These are phyloP conservation scores for Perilla frutescens DNA, from an alignment of 257 asterid species.

Conservation along the genomic window DNA sequence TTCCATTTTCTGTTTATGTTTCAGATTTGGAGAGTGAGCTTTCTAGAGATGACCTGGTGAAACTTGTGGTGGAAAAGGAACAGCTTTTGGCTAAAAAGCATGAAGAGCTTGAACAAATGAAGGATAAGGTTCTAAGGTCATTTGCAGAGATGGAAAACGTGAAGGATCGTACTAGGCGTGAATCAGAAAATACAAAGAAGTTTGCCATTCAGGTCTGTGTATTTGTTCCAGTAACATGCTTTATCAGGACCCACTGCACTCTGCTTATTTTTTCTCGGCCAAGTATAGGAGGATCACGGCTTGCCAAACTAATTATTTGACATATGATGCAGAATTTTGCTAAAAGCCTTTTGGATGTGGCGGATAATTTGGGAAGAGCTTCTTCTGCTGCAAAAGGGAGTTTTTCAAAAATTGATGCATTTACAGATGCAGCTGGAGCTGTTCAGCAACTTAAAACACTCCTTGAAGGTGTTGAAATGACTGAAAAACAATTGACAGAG, in stretches of 20 bases:
- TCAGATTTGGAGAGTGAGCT: conserved; percentile 65
- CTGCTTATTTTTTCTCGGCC: conserved; percentile 3
- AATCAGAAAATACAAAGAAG: conserved; percentile 81
- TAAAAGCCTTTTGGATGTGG: conserved; percentile 76
- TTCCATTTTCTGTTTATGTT: conserved; percentile 53
- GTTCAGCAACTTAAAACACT: conserved; percentile 82
- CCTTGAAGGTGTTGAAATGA: conserved; percentile 97
- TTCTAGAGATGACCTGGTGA: conserved; percentile 77
- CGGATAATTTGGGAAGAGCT: conserved; percentile 87
- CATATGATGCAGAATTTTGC: conserved; percentile 74
- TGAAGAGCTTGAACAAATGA: conserved; percentile 62
- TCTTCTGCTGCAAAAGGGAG: conserved; percentile 86
- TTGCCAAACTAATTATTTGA: conserved; percentile 6
- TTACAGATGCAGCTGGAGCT: conserved; percentile 72
- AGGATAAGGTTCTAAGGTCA: conserved; percentile 75
- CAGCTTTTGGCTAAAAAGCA: conserved; percentile 56
- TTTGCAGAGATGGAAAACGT: conserved; percentile 86
- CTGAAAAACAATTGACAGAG: conserved; percentile 95
- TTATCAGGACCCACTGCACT: not conserved
- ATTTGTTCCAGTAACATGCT: not conserved
- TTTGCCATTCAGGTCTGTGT: conserved; percentile 81
- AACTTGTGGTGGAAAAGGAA: conserved; percentile 74
- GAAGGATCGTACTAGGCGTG: conserved; percentile 78
- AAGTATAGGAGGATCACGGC: not conserved
- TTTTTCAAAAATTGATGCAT: conserved; percentile 67